phyloP scores from a whole-genome alignment of 192 early-diverging fungal genomes.

The Coemansia sp. region DNA sequence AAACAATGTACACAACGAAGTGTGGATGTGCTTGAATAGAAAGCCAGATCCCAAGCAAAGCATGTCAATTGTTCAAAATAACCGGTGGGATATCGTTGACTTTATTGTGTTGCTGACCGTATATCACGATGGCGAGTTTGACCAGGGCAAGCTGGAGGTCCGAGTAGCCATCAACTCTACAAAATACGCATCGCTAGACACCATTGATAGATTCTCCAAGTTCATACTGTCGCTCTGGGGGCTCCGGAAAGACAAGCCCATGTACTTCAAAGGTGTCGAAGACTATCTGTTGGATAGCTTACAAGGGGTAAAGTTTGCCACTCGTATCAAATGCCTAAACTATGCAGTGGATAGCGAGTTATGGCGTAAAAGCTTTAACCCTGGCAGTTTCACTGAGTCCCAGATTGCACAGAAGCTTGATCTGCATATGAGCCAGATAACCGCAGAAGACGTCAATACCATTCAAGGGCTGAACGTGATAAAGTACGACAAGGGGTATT shows the following conservation, averaged over 20 bases:
- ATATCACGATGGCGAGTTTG: not conserved
- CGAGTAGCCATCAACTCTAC: slow-evolving; percentile 4
- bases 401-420: not conserved
- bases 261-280: slow-evolving; percentile 9
- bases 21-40: not conserved
- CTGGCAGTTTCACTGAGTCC: not conserved
- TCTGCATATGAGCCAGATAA: not conserved
- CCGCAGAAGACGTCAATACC: not conserved
- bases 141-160: not conserved
- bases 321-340: slow-evolving; percentile 6
- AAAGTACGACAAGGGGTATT: not conserved
- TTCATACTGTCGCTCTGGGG: slow-evolving; percentile 2
- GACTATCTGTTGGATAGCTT: slow-evolving; percentile 5
- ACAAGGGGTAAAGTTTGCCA: not conserved
- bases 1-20: slow-evolving; percentile 3
- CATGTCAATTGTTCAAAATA: not conserved
- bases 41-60: not conserved
- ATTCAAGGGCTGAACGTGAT: slow-evolving; percentile 1
- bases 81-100: not conserved
- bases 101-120: slow-evolving; percentile 4
- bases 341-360: not conserved
- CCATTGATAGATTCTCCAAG: not conserved
- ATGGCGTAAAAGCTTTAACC: not conserved
- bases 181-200: not conserved
- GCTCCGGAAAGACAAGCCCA: not conserved